Base-by-base conservation (phyloP, 805 yeast genomes). In the Ogataea populi-albae region DNA sequence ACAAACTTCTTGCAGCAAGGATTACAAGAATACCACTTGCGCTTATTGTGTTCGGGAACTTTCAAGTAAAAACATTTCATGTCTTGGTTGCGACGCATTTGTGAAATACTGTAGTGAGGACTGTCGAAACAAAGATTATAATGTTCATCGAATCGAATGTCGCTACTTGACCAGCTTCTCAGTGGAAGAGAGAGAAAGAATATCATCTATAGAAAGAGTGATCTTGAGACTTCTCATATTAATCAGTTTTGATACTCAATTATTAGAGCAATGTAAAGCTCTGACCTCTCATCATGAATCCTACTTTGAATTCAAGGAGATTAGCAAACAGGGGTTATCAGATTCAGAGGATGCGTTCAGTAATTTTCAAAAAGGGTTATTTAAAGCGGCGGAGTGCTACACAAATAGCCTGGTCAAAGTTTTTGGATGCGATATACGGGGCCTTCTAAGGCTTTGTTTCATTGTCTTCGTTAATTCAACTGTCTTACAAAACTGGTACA, bases 391-490 rank as follows among this genome's bases (percentile, higher is more conserved):
- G 4, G 48, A 43, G 29, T 25, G 40, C 6, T 40, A 39, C 18
- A 32, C 41, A 6, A 27, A 35, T 12, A 45, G 45, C 9, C 35
- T 47, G 17, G 23, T 52, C 8, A 30, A 31, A 18, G 40, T 40
- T 24, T 44, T 44, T 19, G 40, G 40, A 5, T 35, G 43, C 18
- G 37, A 39, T 29, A 33, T 41, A 17, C 26, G 31, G 15, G 59
- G 54, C 5, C 27, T 50, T 3, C 29, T 40, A 19, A 48, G 44
- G 20, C 18, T 38, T 5, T 39, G 50, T 21, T 46, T 46, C 26
- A 32, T 50, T 15, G 34, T 57, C 27, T 43, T 48, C 20, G 59
- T 65, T 18, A 67, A 67, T 42, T 42, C 58, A 4, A 55, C 57
- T 6, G 45, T 45, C 3, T 19, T 58, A 17, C 51, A 54, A 22